Evolutionary conservation across 2,329 filamentous ascomycete genomes (phyloP).

Genomic region (Tolypocladium ovalisporum): DNA sequence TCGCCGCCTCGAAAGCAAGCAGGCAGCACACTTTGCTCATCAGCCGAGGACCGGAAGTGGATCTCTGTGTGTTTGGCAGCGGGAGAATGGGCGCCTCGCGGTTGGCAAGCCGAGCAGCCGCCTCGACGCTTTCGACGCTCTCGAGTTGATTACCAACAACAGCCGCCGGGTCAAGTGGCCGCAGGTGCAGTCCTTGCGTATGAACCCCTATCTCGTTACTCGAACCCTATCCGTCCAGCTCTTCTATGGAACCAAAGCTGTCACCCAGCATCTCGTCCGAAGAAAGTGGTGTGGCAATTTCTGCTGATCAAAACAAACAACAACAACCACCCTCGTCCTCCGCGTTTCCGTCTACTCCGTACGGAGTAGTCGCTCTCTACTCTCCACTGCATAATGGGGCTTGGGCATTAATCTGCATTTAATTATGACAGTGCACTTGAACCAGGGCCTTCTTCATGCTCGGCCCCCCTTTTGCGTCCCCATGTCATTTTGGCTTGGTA

Average conservation of each 20-base stretch:
- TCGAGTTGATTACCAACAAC: not conserved
- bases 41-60: not conserved
- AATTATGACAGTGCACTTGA: not conserved
- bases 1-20: not conserved
- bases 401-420: constrained; percentile 1
- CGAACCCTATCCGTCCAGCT: not conserved
- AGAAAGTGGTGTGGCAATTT: constrained; percentile 8
- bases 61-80: constrained; percentile 1
- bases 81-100: not conserved
- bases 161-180: not conserved
- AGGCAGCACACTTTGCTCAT: not conserved
- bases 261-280: not conserved
- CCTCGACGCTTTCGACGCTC: not conserved
- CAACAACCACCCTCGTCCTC: constrained; percentile 5
- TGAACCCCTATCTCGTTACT: not conserved
- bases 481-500: constrained; percentile 21
- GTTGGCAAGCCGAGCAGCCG: not conserved
- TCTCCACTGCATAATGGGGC: constrained; percentile 10
- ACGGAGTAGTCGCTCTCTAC: constrained; percentile 2
- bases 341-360: constrained; percentile 1
- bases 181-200: not conserved
- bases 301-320: constrained; percentile 20
- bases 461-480: constrained; percentile 3
- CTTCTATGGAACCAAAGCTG: not conserved
- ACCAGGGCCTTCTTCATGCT: not conserved